phyloP scores from a whole-genome alignment of 2,329 filamentous ascomycete species.

The Ophiocordyceps camponoti-saundersi region DNA sequence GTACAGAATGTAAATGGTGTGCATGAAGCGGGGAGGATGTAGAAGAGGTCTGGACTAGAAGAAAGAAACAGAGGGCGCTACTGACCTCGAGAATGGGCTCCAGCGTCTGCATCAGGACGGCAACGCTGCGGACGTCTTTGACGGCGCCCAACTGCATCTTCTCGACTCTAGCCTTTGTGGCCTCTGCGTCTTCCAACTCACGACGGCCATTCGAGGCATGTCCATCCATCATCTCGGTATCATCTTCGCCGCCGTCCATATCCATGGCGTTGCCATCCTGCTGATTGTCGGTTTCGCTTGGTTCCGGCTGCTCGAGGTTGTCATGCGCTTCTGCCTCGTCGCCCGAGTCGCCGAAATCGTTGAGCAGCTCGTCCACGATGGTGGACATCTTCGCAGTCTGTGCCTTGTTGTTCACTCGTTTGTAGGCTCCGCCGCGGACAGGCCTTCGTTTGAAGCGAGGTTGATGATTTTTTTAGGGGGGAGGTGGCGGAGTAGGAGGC shows the following conservation, averaged over 20 bases:
- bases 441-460: not conserved
- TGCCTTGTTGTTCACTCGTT: not conserved
- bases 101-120: constrained; percentile 64
- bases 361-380: constrained; percentile 78
- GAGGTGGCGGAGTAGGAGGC: not conserved
- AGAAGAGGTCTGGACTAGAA: constrained; percentile 3
- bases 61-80: constrained; percentile 7
- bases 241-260: constrained; percentile 42
- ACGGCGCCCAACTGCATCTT: constrained; percentile 62
- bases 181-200: constrained; percentile 45
- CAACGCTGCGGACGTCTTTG: constrained; percentile 64
- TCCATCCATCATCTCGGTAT: constrained; percentile 24
- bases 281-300: constrained; percentile 16
- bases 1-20: constrained; percentile 43
- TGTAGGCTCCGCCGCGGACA: not conserved
- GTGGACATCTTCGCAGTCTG: constrained; percentile 52
- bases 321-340: constrained; percentile 49
- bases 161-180: constrained; percentile 62
- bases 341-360: constrained; percentile 49
- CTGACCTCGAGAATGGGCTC: constrained; percentile 71
- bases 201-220: constrained; percentile 37
- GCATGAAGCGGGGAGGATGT: constrained; percentile 5
- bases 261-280: constrained; percentile 30
- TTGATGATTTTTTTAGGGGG: not conserved
- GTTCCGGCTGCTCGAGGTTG: constrained; percentile 22